These are phyloP conservation scores for Hanseniaspora taiwanica DNA, from an alignment of 805 yeast species.

Conservation along the genomic window DNA sequence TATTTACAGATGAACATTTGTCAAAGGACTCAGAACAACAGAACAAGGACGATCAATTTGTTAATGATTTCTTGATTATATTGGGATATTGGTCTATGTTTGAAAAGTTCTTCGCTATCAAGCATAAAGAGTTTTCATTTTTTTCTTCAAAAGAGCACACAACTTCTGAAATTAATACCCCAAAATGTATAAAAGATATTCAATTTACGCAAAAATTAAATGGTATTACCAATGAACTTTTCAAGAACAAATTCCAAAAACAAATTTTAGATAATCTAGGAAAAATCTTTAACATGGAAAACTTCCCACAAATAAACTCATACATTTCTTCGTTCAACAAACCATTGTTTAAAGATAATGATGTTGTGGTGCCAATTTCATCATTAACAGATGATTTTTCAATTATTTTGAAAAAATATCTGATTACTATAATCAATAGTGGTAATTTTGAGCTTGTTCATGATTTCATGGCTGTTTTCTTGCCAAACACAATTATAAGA, in stretches of 20 bases:
- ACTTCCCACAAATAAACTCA: constrained; percentile 44
- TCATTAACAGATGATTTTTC: constrained; percentile 81
- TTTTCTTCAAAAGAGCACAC: too few species aligned
- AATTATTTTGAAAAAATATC: constrained; percentile 53
- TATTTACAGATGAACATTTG: constrained; percentile 33
- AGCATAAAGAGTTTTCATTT: constrained; percentile 45
- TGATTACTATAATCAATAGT: constrained; percentile 55
- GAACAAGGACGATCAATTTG: constrained; percentile 23
- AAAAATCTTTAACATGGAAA: constrained; percentile 69
- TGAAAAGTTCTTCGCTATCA: constrained; percentile 53
- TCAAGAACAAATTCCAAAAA: constrained; percentile 44
- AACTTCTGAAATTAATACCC: constrained; percentile 6
- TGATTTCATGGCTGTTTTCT: constrained; percentile 14
- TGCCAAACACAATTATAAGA: constrained; percentile 1
- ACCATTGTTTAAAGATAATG: constrained; percentile 9
- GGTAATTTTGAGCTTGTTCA: constrained; percentile 35
- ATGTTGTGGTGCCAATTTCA: constrained; percentile 42
- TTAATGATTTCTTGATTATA: constrained; percentile 62
- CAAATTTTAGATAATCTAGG: constrained; percentile 1
- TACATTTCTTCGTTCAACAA: constrained; percentile 14
- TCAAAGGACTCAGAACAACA: constrained; percentile 11
- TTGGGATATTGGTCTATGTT: constrained; percentile 79
- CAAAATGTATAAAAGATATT: constrained; percentile 17
- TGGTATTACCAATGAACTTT: constrained; percentile 22
- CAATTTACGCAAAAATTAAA: constrained; percentile 14